Evolutionary conservation across 176 grass and related monocot genomes (phyloP).

Genomic region (Triticum aestivum): DNA sequence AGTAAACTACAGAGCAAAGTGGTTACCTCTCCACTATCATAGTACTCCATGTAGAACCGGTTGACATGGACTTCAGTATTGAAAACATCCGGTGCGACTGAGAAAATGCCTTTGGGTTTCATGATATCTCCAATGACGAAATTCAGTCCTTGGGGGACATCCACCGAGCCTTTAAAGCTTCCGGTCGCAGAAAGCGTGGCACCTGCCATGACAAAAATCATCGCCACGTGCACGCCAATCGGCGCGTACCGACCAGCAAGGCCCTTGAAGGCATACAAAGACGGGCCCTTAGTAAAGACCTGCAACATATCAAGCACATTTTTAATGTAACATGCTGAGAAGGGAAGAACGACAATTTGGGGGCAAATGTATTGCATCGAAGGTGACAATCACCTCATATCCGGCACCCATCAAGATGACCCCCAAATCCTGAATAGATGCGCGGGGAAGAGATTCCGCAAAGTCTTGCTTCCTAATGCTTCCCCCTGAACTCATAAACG

Average conservation of each 20-base stretch:
- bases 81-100: conserved; percentile 58
- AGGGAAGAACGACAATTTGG: not conserved
- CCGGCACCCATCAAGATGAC: conserved; percentile 89
- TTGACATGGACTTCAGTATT: conserved; percentile 94
- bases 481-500: conserved; percentile 66
- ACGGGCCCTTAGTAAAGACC: conserved; percentile 86
- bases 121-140: conserved; percentile 90
- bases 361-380: not conserved
- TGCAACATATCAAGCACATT: conserved; percentile 23
- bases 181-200: conserved; percentile 82
- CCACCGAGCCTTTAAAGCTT: conserved; percentile 82
- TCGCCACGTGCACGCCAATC: conserved; percentile 85
- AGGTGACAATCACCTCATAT: conserved; percentile 68
- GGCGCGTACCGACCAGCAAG: conserved; percentile 76
- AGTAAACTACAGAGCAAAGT: not conserved
- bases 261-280: conserved; percentile 88
- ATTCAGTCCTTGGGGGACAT: conserved; percentile 90
- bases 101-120: conserved; percentile 72
- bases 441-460: conserved; percentile 65
- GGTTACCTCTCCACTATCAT: conserved; percentile 95
- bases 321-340: not conserved
- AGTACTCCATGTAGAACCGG: conserved; percentile 96
- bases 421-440: conserved; percentile 83
- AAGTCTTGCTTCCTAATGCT: conserved; percentile 80
- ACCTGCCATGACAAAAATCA: conserved; percentile 95